Conservation (phyloP, 371 early-diverging fungal species). For the Mycotypha africana region DNA sequence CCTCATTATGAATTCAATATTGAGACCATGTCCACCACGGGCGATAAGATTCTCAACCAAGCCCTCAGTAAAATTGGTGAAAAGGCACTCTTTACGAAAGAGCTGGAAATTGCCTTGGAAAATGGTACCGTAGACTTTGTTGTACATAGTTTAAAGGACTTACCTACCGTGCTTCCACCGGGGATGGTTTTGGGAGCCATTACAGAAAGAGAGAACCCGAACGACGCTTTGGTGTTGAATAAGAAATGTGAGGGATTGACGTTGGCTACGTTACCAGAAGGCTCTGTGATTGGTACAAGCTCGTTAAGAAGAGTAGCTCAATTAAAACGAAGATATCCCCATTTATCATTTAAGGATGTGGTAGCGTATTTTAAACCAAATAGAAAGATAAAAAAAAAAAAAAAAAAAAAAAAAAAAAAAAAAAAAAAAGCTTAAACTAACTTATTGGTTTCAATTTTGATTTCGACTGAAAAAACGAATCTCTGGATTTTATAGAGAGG, state of each 20-base stretch:
- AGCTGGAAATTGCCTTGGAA: constrained; percentile 80
- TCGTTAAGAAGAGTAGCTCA: constrained; percentile 90
- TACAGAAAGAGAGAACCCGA: constrained; percentile 80
- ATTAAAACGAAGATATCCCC: constrained; percentile 73
- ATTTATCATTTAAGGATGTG: constrained; percentile 75
- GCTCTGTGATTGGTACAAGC: constrained; percentile 88
- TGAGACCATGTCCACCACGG: constrained; percentile 79
- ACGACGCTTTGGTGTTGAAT: constrained; percentile 81
- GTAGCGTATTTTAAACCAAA: no score
- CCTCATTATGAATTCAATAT: constrained; percentile 52
- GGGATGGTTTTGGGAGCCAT: constrained; percentile 87
- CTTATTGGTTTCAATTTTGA: not conserved
- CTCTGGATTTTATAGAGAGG: constrained; percentile 22
- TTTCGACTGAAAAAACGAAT: not conserved
- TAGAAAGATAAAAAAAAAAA: no score
- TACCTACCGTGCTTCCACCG: constrained; percentile 82
- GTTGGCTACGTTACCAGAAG: constrained; percentile 69
- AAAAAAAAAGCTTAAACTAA: constrained; percentile 14
- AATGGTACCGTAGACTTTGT: constrained; percentile 82
- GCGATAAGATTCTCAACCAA: constrained; percentile 82
- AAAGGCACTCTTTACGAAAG: constrained; percentile 93
- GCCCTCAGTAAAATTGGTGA: constrained; percentile 90
- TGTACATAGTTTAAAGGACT: constrained; percentile 93
- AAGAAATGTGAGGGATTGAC: constrained; percentile 21
- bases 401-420: no score